phyloP scores from a whole-genome alignment of 371 early-diverging fungal species.

The Mortierella sp. region DNA sequence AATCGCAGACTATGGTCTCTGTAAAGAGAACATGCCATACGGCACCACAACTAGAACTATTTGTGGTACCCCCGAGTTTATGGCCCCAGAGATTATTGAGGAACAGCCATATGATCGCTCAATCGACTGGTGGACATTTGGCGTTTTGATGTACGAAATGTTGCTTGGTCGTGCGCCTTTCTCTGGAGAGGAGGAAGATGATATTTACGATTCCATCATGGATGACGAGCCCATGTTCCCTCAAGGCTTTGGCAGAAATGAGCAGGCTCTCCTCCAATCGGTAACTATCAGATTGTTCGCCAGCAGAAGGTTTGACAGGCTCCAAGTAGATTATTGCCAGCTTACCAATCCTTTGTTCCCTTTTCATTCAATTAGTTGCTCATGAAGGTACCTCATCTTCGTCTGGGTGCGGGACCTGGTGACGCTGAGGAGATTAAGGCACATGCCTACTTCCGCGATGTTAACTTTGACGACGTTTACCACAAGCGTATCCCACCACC shows the following conservation, averaged over 20 bases:
- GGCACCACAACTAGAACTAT: conserved; percentile 78
- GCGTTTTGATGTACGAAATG: conserved; percentile 99
- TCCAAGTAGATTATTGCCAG: neutral
- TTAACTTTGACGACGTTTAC: conserved; percentile 82
- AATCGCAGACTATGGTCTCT: conserved; percentile 81
- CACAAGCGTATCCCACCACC: conserved; percentile 74
- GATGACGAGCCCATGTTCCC: conserved; percentile 71
- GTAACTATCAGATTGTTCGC: conserved; percentile 33
- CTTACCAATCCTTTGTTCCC: neutral
- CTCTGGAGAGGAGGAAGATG: conserved; percentile 70
- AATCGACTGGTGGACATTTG: conserved; percentile 99
- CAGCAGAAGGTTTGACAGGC: neutral
- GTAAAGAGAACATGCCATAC: conserved; percentile 71
- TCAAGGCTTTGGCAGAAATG: conserved; percentile 62
- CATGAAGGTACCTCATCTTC: conserved; percentile 63
- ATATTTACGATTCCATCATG: conserved; percentile 75
- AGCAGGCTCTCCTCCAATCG: conserved; percentile 65
- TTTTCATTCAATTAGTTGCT: conserved; percentile 49
- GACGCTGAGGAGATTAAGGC: conserved; percentile 75
- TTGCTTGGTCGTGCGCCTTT: conserved; percentile 84
- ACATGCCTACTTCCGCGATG: conserved; percentile 75
- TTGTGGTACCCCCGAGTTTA: conserved; percentile 89
- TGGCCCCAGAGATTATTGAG: conserved; percentile 85
- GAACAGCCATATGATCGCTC: conserved; percentile 93
- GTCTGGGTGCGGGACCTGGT: conserved; percentile 66